A percentile compares a stretch with the other conserved stretches of the same genome.
Evolutionary conservation across 1,139 yeast species (phyloP).

Genomic region (Kodamaea arcana): DNA sequence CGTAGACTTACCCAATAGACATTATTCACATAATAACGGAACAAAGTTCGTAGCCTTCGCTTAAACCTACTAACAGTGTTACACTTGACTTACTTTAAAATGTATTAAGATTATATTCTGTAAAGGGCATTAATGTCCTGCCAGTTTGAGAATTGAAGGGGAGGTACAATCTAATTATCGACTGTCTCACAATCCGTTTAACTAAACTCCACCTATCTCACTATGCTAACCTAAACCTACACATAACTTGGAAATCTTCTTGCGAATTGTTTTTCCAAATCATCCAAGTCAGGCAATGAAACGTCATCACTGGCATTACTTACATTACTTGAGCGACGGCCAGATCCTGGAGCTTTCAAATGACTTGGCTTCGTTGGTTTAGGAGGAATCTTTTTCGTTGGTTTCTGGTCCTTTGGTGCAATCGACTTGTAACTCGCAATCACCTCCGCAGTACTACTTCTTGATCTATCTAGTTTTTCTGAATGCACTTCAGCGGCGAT

Average conservation of each 20-base stretch:
- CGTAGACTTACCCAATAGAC: too few species aligned
- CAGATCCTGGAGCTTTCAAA: constrained; percentile 30
- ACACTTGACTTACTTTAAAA: too few species aligned
- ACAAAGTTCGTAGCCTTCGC: too few species aligned
- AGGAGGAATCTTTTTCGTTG: constrained; percentile 49
- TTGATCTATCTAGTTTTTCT: background rate
- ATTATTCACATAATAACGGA: too few species aligned
- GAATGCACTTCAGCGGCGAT: constrained; percentile 1
- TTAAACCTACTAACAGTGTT: too few species aligned
- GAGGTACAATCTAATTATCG: too few species aligned
- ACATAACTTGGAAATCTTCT: constrained; percentile 54
- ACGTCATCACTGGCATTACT: constrained; percentile 43
- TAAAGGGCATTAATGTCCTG: too few species aligned
- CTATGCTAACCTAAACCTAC: constrained; percentile 10
- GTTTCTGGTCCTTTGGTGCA: background rate
- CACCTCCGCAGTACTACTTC: constrained; percentile 1
- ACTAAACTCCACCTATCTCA: too few species aligned
- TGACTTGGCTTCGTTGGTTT: constrained; percentile 59
- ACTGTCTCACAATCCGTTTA: too few species aligned
- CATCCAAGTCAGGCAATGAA: constrained; percentile 53
- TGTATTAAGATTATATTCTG: too few species aligned
- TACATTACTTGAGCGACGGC: constrained; percentile 31
- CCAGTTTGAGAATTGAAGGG: too few species aligned
- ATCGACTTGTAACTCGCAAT: background rate
- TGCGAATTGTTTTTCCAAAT: constrained; percentile 50